Evolutionary conservation across 768 basidiomycete species (phyloP).

Genomic region (Paxillus involutus): DNA sequence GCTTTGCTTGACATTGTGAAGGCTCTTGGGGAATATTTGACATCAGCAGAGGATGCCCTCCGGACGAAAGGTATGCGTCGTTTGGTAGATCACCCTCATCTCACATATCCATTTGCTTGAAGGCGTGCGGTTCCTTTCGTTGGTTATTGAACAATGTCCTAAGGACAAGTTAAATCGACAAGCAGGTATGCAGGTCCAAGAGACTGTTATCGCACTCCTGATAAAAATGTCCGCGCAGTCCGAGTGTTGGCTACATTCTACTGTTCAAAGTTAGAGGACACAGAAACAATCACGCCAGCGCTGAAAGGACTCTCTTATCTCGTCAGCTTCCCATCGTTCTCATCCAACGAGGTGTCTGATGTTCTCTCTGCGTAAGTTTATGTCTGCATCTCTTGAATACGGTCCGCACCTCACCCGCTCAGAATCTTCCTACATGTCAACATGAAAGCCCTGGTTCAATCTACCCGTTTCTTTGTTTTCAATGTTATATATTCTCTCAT

Average conservation of each 20-base stretch:
- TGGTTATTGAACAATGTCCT: conserved; percentile 63
- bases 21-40: conserved; percentile 83
- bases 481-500: conserved; percentile 71
- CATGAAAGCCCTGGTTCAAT: conserved; percentile 81
- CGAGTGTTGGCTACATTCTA: conserved; percentile 83
- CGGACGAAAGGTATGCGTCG: conserved; percentile 69
- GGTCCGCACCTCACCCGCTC: conserved; percentile 3
- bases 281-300: conserved; percentile 79
- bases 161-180: conserved; percentile 70
- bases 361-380: conserved; percentile 57
- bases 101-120: conserved; percentile 5
- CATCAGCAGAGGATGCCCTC: conserved; percentile 76
- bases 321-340: conserved; percentile 60
- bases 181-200: conserved; percentile 55
- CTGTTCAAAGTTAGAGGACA: conserved; percentile 82
- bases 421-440: conserved; percentile 79
- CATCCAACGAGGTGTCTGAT: conserved; percentile 59
- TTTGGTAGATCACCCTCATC: background rate
- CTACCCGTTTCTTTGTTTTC: conserved; percentile 79
- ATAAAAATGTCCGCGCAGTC: conserved; percentile 46
- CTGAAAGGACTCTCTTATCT: conserved; percentile 74
- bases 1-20: conserved; percentile 81
- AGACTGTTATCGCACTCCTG: background rate
- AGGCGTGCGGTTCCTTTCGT: conserved; percentile 87
- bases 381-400: background rate